Percentiles rank a stretch among this genome's conserved stretches.
Conservation (phyloP, 495 filamentous ascomycete species). For the Penicillium argentinense region DNA sequence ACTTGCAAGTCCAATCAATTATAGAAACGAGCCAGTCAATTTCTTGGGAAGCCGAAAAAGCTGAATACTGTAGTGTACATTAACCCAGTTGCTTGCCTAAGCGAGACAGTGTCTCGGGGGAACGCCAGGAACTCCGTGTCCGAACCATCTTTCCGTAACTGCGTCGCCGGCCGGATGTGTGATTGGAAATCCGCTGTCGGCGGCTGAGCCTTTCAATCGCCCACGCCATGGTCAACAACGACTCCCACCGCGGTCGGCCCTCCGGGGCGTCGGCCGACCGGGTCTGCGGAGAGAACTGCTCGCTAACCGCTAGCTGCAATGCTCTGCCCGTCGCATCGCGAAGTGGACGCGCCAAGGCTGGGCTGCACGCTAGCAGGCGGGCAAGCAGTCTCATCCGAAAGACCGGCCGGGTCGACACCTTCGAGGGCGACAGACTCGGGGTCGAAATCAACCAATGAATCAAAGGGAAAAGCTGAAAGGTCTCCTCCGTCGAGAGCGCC, state of each 20-base stretch:
- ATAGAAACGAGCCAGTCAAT: too few relatives aligned
- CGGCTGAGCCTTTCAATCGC: slow-evolving; percentile 46
- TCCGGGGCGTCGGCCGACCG: slow-evolving; percentile 33
- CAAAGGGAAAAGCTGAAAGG: slow-evolving; percentile 69
- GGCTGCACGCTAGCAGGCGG: slow-evolving; percentile 76
- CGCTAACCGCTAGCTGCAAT: slow-evolving; percentile 65
- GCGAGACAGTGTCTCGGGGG: slow-evolving; percentile 24
- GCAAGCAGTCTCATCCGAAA: slow-evolving; percentile 58
- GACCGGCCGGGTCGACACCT: slow-evolving; percentile 49
- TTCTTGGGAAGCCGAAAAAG: too few relatives aligned
- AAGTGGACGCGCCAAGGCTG: slow-evolving; percentile 85
- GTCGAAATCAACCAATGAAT: slow-evolving; percentile 84
- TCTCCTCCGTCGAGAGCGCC: slow-evolving; percentile 55
- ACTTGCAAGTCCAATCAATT: too few relatives aligned
- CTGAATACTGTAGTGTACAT: not conserved
- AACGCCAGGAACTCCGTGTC: slow-evolving; percentile 47
- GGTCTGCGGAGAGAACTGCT: slow-evolving; percentile 33
- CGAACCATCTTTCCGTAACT: slow-evolving; percentile 31
- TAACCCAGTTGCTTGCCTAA: slow-evolving; percentile 31
- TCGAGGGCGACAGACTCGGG: slow-evolving; percentile 53
- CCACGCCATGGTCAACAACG: slow-evolving; percentile 46
- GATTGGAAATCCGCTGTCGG: slow-evolving; percentile 27
- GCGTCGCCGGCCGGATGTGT: slow-evolving; percentile 40
- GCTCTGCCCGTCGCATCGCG: slow-evolving; percentile 87
- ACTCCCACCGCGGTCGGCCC: slow-evolving; percentile 44